A percentile compares a stretch with the other conserved stretches of the same genome.
phyloP scores from a whole-genome alignment of 179 eudicot species.

The Vitellaria paradoxa region DNA sequence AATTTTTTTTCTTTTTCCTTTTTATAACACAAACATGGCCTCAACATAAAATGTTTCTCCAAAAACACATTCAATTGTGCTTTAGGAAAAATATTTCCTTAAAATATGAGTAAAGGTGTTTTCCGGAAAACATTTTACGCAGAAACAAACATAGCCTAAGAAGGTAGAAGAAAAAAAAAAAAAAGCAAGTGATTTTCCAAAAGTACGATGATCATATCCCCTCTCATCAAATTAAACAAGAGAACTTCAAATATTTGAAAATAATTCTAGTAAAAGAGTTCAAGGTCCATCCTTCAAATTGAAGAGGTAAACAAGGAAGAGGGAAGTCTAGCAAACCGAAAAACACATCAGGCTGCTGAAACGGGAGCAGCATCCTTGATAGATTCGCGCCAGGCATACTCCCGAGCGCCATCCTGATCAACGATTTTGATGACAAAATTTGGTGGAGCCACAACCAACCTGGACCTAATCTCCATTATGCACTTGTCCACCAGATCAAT shows the following conservation, averaged over 20 bases:
- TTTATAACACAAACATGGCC: no score
- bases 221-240: constrained; percentile 1
- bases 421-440: constrained; percentile 89
- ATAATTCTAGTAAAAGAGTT: background rate
- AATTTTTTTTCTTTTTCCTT: no score
- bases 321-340: background rate
- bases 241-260: constrained; percentile 7
- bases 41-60: no score
- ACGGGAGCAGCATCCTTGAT: constrained; percentile 45
- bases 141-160: no score
- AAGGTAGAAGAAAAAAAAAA: no score
- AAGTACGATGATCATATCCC: background rate
- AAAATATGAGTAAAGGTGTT: no score
- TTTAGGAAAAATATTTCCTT: no score
- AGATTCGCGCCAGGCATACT: constrained; percentile 75
- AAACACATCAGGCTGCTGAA: constrained; percentile 23
- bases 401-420: constrained; percentile 87
- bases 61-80: no score
- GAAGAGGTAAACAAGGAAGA: background rate
- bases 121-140: no score
- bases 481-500: constrained; percentile 70
- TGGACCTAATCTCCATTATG: constrained; percentile 65
- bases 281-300: background rate
- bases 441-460: constrained; percentile 85
- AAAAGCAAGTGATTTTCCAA: background rate